Conservation (phyloP, 2,329 filamentous ascomycete genomes). For the Pseudonectria buxi region DNA sequence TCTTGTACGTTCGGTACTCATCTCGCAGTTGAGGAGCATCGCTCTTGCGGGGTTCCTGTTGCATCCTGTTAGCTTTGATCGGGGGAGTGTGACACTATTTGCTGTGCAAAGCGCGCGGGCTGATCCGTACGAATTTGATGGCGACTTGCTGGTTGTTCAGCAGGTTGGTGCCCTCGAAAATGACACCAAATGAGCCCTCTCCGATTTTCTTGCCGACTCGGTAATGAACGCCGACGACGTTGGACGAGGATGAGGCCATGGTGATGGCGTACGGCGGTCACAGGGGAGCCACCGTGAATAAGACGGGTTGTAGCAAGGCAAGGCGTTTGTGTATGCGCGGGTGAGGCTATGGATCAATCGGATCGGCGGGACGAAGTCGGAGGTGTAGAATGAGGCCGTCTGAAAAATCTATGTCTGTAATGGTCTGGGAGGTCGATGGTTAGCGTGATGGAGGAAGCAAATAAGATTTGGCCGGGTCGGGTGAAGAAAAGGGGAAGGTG, state of each 20-base stretch:
- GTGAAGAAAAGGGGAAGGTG: no score
- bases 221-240: conserved; percentile 98
- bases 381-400: no score
- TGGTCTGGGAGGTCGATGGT: no score
- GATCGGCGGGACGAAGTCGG: no score
- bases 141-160: conserved; percentile 99
- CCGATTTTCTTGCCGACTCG: conserved; percentile 99
- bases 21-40: conserved; percentile 96
- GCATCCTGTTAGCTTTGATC: conserved; percentile 5
- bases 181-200: conserved; percentile 96
- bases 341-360: no score
- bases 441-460: no score
- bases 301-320: conserved; percentile 9
- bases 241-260: conserved; percentile 87
- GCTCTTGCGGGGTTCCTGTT: conserved; percentile 94
- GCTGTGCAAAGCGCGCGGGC: conserved; percentile 31
- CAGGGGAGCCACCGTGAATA: conserved; percentile 17
- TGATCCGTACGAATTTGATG: conserved; percentile 98
- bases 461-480: no score
- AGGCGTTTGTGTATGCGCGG: neutral
- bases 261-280: conserved; percentile 23
- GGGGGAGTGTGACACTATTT: neutral
- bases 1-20: conserved; percentile 99
- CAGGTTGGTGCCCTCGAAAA: conserved; percentile 97
- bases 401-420: no score